Evolutionary conservation across 495 filamentous ascomycete genomes (phyloP), one percentile per base, ranked within the genome.

Genomic region (Niebla homalea): DNA sequence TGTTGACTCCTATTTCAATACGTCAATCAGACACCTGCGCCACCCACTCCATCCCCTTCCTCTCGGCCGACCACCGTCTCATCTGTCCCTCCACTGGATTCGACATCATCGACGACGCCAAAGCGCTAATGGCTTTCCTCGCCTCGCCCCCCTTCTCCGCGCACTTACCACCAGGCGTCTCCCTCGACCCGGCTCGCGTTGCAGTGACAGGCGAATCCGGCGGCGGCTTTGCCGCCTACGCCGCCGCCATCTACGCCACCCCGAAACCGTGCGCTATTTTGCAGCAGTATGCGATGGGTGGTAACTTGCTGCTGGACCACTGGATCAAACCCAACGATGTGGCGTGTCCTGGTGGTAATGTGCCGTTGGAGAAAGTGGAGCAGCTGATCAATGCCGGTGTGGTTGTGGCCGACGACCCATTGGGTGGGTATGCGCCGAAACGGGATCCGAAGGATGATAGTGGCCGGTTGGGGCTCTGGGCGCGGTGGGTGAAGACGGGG

Each of bases 171-270:
- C 43, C 38, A 21, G 48, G 45, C 23, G 39, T 50, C 22, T 52
- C 50, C 15, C 54, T 57, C 19, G 63, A 60, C 49, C 55, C 46
- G 32, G 43, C 52, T 43, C 56, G 58, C 32, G 60, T 68, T 21
- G 64, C 64, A 14, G 63, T 68, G 0, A 57, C 63, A 2, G 66
- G 66, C n/a, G 64, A 63, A 39, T 66, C 64, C 0, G 66, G 64
- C 1, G 66, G 66, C 16, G 66, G 58, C 2, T 67, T 63, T 45
- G 59, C 61, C 10, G 63, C 66, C 20, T 62, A 60, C 12, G 63
- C 65, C n/a, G 66, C 66, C 25, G 63, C 61, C 41, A 44, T 67
- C 0, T 65, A 66, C 23, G 66, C 64, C 4, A n/a, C 38, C 0
- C 66, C 66, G 15, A 64, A 56, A 18, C 66, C 66, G 0, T 59